Conservation (phyloP, 2,329 filamentous ascomycete species). For the Tolypocladium tropicale region DNA sequence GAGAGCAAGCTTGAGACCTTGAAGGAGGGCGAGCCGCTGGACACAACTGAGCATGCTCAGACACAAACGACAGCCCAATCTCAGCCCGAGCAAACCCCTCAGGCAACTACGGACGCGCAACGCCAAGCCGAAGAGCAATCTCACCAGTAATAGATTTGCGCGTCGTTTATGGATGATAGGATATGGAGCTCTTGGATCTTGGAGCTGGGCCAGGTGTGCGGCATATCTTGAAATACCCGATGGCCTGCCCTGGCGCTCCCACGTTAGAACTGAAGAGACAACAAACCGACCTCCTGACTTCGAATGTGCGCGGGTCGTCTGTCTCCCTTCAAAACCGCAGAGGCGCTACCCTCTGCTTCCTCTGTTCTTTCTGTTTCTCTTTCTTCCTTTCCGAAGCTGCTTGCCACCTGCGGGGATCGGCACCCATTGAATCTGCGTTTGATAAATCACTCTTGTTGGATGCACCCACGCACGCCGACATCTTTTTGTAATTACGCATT, state of each 20-base stretch:
- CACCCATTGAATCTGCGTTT: neutral
- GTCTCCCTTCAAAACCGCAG: neutral
- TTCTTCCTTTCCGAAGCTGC: too few relatives aligned
- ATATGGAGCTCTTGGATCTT: neutral
- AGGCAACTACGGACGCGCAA: neutral
- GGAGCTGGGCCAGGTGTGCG: neutral
- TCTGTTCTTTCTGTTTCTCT: neutral
- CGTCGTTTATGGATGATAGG: neutral
- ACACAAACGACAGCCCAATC: neutral
- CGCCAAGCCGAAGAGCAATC: neutral
- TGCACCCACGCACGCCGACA: neutral
- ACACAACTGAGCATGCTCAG: neutral
- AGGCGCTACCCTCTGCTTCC: neutral
- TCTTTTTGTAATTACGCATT: neutral
- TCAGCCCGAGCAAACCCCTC: neutral
- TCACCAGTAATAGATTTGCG: neutral
- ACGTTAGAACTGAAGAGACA: neutral
- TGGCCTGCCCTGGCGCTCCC: neutral
- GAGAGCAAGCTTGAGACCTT: neutral
- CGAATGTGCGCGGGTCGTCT: neutral
- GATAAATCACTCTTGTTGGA: neutral
- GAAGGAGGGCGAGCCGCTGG: neutral
- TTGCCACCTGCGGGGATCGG: neutral
- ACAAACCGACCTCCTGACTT: neutral
- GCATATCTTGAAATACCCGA: neutral